Evolutionary conservation across 768 basidiomycete genomes (phyloP).

Genomic region (Gautieria morchelliformis): DNA sequence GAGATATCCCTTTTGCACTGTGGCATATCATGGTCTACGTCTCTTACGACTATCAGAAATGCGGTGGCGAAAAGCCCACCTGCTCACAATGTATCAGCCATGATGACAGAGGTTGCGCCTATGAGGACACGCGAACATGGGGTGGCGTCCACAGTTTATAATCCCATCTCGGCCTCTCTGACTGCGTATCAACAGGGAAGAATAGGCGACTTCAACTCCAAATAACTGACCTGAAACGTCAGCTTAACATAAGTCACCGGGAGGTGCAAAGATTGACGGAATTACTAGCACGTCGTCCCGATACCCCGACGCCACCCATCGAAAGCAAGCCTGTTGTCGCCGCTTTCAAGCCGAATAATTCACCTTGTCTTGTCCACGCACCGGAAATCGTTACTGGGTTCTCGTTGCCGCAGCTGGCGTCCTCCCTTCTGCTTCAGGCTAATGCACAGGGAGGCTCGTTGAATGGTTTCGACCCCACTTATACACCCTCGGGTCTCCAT

Average conservation of each 20-base stretch:
- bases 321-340: no score
- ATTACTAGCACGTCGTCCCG: no score
- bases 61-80: neutral
- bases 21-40: neutral
- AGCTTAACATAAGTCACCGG: neutral
- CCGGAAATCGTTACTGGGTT: no score
- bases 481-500: no score
- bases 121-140: neutral
- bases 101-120: neutral
- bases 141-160: neutral
- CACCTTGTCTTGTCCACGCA: no score
- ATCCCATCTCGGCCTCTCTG: neutral
- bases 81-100: neutral
- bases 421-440: no score
- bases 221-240: neutral
- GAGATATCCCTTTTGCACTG: neutral
- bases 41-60: neutral
- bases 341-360: no score
- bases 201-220: neutral
- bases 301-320: no score
- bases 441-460: no score
- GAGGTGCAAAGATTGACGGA: neutral
- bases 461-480: no score
- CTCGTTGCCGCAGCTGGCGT: no score
- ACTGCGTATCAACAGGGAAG: neutral